Evolutionary conservation across 2,329 filamentous ascomycete genomes (phyloP).

Genomic region (Trichophyton schoenleinii): DNA sequence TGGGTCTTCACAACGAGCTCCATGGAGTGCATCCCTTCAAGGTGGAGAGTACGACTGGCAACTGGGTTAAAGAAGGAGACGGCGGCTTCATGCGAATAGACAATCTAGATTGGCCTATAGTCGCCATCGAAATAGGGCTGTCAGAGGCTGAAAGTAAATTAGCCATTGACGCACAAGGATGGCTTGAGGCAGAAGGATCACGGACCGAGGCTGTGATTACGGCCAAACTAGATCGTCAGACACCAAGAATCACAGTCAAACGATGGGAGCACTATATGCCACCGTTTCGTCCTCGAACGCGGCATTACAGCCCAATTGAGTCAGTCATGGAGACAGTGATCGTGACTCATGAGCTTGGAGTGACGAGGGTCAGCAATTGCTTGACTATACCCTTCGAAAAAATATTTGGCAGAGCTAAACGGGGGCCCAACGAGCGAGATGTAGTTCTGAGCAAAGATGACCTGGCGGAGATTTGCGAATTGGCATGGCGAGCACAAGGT

Average conservation of each 20-base stretch:
- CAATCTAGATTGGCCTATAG: neutral
- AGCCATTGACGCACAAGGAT: slow-evolving; percentile 3
- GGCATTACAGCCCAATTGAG: neutral
- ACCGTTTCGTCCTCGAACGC: neutral
- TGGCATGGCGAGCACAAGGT: neutral
- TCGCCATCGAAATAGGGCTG: neutral
- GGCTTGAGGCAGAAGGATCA: slow-evolving; percentile 1
- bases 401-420: neutral
- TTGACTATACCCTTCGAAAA: neutral
- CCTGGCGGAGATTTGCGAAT: neutral
- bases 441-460: neutral
- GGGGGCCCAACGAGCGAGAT: neutral
- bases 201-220: neutral
- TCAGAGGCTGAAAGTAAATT: neutral
- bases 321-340: neutral
- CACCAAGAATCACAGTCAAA: neutral
- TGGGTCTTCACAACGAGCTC: neutral
- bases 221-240: neutral
- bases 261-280: neutral
- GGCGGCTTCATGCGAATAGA: neutral
- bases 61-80: neutral
- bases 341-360: neutral
- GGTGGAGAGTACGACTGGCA: neutral
- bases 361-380: neutral
- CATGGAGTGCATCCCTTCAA: neutral